Base-by-base conservation (phyloP, 1,139 yeast genomes). In the Debaryomyces udenii region DNA sequence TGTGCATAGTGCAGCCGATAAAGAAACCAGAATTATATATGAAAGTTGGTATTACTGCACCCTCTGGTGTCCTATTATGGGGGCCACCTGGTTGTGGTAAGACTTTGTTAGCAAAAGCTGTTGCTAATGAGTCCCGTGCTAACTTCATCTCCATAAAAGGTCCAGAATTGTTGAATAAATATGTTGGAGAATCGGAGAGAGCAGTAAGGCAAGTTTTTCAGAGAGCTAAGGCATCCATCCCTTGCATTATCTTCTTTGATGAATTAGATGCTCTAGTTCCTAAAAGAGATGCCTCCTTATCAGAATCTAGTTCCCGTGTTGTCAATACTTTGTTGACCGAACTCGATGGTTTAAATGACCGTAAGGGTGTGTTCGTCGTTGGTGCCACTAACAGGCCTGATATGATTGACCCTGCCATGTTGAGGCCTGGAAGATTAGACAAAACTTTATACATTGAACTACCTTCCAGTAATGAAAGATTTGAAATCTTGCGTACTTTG, bases 51-150 rank as follows among this genome's bases (percentile, higher is more conserved):
- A 91, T 93, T 28, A 81, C 90, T 40, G 96, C 97, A 0, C 98
- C 99, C 1, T 91, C 97, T 0, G 99, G 99, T 41, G 99, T 93
- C 0, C 68, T 93, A 15, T 77, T 93, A 74, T 93, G 99, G 99
- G 99, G 99, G 0, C 99, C 99, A 1, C 99, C 99, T 2, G 99
- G 99, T 16, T 93, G 98, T 69, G 99, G 99, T 75, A 93, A 93
- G 59, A 93, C 99, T 0, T 71, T 93, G 42, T 70, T 93, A 37
- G 99, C 98, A 1, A 93, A 93, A 57, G 99, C 98, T 0, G 98
- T 93, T 9, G 99, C 99, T 10, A 91, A 93, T 59, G 98, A 93
- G 64, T 88, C 96, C 1, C 78, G 95, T 41, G 98, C 98, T 6
- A 93, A 93, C 60, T 93, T 93, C 63, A 93, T 93, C 33, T 87